A percentile compares a stretch with the other conserved stretches of the same genome.
These are phyloP conservation scores for California macrophylla DNA, from an alignment of 441 rosid genomes.

Conservation along the genomic window DNA sequence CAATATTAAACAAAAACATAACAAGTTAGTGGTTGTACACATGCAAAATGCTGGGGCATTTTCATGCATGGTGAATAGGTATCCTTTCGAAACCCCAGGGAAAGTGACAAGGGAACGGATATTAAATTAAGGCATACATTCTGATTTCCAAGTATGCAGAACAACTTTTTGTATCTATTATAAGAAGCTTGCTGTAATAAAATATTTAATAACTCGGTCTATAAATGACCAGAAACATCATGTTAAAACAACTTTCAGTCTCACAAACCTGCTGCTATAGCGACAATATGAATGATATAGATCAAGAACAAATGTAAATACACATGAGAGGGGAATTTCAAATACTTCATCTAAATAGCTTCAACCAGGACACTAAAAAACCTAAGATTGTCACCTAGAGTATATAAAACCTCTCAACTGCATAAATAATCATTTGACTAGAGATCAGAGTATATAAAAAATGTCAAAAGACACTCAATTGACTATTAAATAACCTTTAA, in stretches of 20 bases:
- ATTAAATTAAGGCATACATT: no score
- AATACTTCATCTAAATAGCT: not conserved
- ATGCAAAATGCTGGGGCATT: no score
- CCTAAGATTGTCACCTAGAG: not conserved
- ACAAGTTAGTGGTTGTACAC: no score
- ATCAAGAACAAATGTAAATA: not conserved
- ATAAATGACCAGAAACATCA: constrained; percentile 12
- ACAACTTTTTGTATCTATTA: no score
- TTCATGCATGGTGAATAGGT: no score
- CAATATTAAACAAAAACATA: no score
- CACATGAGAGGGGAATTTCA: no score
- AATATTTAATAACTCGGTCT: no score
- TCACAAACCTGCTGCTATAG: not conserved
- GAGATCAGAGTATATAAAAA: not conserved
- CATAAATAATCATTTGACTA: not conserved
- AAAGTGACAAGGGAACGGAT: no score
- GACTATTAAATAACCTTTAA: constrained; percentile 49
- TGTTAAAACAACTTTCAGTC: not conserved
- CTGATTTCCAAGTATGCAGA: no score
- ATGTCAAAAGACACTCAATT: not conserved
- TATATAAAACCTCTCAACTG: not conserved
- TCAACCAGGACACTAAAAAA: not conserved
- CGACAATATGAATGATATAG: not conserved
- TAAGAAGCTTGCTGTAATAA: no score
- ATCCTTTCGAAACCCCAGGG: no score